Evolutionary conservation across 805 yeast species (phyloP).

Genomic region (Candida tibetensis): DNA sequence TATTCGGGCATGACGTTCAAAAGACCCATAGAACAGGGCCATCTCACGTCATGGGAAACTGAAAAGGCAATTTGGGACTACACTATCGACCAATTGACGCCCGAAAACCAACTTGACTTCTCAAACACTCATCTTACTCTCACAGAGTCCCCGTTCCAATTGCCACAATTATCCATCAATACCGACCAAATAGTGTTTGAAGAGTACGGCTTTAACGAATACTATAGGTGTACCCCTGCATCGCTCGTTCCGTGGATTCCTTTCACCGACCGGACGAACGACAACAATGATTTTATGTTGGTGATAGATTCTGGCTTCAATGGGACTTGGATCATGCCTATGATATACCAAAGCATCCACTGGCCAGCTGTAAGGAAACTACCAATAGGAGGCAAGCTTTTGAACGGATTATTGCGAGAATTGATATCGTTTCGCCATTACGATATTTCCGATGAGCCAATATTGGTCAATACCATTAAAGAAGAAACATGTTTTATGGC

Average conservation of each 20-base stretch:
- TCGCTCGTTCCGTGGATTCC: slow-evolving; percentile 60
- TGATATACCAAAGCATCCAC: slow-evolving; percentile 71
- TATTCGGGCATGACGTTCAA: slow-evolving; percentile 69
- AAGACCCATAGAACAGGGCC: slow-evolving; percentile 88
- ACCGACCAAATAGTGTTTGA: slow-evolving; percentile 93
- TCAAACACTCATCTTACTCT: slow-evolving; percentile 60
- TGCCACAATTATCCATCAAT: slow-evolving; percentile 77
- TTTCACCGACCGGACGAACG: slow-evolving; percentile 6
- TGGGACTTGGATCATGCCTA: slow-evolving; percentile 83
- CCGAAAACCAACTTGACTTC: slow-evolving; percentile 37
- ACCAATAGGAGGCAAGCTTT: slow-evolving; percentile 82
- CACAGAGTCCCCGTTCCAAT: slow-evolving; percentile 77
- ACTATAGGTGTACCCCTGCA: slow-evolving; percentile 64
- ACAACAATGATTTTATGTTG: slow-evolving; percentile 58
- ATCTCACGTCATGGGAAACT: slow-evolving; percentile 85
- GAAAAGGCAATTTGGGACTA: slow-evolving; percentile 91
- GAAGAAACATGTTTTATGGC: slow-evolving; percentile 76
- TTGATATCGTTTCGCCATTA: slow-evolving; percentile 86
- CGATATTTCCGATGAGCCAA: slow-evolving; percentile 88
- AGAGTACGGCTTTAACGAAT: slow-evolving; percentile 76
- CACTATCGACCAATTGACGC: slow-evolving; percentile 46
- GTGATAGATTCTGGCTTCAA: slow-evolving; percentile 88
- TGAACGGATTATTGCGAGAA: slow-evolving; percentile 82
- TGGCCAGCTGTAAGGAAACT: slow-evolving; percentile 75
- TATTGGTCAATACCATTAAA: slow-evolving; percentile 79